Evolutionary conservation across 2,329 filamentous ascomycete genomes (phyloP).

Genomic region (Phyllosticta ampelicida): DNA sequence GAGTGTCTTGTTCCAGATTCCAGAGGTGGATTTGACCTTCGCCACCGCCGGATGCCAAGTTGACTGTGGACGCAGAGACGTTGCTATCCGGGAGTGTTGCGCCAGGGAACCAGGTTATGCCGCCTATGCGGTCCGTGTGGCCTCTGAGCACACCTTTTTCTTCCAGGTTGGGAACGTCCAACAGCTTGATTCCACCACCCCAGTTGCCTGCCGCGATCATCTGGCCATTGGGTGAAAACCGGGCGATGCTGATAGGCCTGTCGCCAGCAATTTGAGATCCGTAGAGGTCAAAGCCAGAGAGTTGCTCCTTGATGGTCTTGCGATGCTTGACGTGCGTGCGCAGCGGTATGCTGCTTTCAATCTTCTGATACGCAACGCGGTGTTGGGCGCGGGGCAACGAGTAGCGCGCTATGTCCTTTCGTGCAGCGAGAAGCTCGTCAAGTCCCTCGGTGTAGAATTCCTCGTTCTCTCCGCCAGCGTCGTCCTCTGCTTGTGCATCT

Average conservation of each 20-base stretch:
- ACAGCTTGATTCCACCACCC: slow-evolving; percentile 77
- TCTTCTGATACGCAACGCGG: slow-evolving; percentile 64
- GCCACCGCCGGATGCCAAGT: slow-evolving; percentile 81
- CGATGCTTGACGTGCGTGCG: slow-evolving; percentile 87
- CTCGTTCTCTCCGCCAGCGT: slow-evolving; percentile 53
- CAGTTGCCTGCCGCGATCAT: slow-evolving; percentile 84
- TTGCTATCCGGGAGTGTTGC: slow-evolving; percentile 61
- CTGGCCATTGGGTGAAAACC: slow-evolving; percentile 78
- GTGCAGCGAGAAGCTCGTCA: slow-evolving; percentile 60
- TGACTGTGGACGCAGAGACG: slow-evolving; percentile 63
- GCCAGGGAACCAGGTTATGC: slow-evolving; percentile 80
- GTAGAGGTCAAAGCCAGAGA: slow-evolving; percentile 79
- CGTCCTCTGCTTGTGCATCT: slow-evolving; percentile 25
- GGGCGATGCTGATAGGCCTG: slow-evolving; percentile 79
- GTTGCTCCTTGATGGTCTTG: slow-evolving; percentile 72
- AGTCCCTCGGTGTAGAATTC: slow-evolving; percentile 91
- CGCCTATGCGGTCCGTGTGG: slow-evolving; percentile 81
- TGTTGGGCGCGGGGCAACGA: slow-evolving; percentile 73
- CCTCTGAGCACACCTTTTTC: slow-evolving; percentile 67
- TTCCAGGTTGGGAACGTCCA: slow-evolving; percentile 72
- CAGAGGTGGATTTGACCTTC: slow-evolving; percentile 83
- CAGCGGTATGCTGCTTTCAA: slow-evolving; percentile 72
- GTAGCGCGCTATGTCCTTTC: slow-evolving; percentile 69
- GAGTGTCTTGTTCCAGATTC: slow-evolving; percentile 79
- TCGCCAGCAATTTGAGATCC: slow-evolving; percentile 90